Conservation (phyloP, 148 eudicot species). For the Mesembryanthemum crystallinum region DNA sequence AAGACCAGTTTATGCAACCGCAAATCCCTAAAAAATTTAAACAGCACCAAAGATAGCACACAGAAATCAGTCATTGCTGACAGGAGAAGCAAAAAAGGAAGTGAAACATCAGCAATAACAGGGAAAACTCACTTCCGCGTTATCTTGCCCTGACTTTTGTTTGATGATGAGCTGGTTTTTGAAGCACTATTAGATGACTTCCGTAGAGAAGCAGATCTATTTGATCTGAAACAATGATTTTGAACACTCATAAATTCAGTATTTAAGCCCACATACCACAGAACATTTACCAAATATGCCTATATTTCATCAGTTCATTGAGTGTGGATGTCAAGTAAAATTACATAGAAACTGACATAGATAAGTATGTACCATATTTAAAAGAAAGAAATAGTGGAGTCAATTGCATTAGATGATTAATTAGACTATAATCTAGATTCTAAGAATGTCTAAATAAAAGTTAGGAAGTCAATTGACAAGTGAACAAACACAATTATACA, state of each 20-base stretch:
- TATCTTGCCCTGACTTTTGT: conserved; percentile 56
- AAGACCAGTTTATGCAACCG: conserved; percentile 74
- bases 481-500: too few species aligned
- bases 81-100: conserved; percentile 5
- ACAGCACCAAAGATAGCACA: conserved; percentile 12
- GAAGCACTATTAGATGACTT: conserved; percentile 31
- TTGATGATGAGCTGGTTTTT: conserved; percentile 30
- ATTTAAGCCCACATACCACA: not conserved
- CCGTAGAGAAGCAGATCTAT: conserved; percentile 19
- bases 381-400: too few species aligned
- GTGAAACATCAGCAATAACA: conserved; percentile 1
- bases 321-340: too few species aligned
- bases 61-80: not conserved
- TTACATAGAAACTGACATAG: too few species aligned
- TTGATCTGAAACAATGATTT: conserved; percentile 38
- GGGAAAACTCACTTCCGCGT: conserved; percentile 64
- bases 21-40: conserved; percentile 51
- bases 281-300: not conserved
- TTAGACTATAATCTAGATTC: too few species aligned
- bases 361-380: too few species aligned
- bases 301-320: not conserved
- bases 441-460: too few species aligned
- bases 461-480: too few species aligned
- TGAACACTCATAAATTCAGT: not conserved
- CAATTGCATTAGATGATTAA: too few species aligned